Conservation (phyloP, 768 basidiomycete species). For the Pleurotus eryngii region DNA sequence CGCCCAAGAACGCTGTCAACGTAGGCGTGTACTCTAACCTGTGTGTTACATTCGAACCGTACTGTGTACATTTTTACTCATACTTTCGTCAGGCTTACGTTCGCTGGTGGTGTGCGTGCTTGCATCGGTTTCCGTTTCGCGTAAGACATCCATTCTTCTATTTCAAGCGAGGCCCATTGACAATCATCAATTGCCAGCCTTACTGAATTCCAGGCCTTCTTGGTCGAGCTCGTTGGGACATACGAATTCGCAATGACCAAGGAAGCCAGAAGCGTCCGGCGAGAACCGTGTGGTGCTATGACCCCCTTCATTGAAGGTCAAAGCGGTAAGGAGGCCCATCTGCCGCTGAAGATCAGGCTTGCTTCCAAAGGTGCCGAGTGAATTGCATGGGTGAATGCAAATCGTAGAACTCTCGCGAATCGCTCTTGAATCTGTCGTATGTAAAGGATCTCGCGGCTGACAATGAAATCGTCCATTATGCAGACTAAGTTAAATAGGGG, state of each 20-base stretch:
- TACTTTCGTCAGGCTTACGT: conserved; percentile 26
- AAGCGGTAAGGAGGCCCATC: conserved; percentile 35
- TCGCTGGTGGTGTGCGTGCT: conserved; percentile 43
- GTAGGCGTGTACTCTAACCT: conserved; percentile 46
- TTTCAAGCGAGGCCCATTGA: background rate
- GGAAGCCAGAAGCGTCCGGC: conserved; percentile 29
- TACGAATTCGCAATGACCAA: conserved; percentile 48
- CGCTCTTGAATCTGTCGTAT: too few relatives aligned
- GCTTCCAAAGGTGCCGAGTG: conserved; percentile 19
- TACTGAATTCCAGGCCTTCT: conserved; percentile 54
- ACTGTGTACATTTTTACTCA: too few relatives aligned
- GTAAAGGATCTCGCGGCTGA: too few relatives aligned
- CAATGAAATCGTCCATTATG: too few relatives aligned
- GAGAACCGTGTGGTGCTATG: conserved; percentile 39
- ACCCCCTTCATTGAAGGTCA: conserved; percentile 39
- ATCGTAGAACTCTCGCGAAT: too few relatives aligned
- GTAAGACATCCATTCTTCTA: conserved; percentile 1
- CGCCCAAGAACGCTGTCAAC: conserved; percentile 34
- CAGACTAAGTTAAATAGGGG: too few relatives aligned
- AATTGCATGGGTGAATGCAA: too few relatives aligned
- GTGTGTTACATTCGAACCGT: conserved; percentile 12
- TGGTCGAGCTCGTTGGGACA: conserved; percentile 49
- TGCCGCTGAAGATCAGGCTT: conserved; percentile 35
- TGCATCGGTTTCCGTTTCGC: conserved; percentile 54
- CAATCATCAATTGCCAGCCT: conserved; percentile 21